phyloP scores from a whole-genome alignment of 306 rosid genomes.

The Casuarina equisetifolia region DNA sequence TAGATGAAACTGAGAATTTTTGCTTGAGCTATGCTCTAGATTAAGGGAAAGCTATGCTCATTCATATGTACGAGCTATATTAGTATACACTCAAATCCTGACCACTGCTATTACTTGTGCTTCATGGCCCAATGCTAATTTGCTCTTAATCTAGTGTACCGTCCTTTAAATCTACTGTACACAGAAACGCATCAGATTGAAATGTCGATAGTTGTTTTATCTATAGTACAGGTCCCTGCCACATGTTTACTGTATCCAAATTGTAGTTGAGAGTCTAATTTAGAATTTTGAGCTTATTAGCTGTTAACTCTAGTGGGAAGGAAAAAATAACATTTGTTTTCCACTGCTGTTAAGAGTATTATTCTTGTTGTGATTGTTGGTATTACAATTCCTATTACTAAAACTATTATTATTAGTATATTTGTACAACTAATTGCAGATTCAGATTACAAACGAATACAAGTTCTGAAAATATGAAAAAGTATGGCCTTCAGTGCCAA shows the following conservation, averaged over 20 bases:
- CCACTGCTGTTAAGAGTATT: background rate
- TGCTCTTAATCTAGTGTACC: background rate
- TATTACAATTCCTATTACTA: too few species aligned
- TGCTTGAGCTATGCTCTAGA: background rate
- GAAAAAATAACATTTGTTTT: background rate
- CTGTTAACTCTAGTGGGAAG: background rate
- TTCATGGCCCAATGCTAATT: constrained; percentile 1
- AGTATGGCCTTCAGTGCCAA: background rate
- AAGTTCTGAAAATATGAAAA: background rate
- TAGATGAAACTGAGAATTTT: background rate
- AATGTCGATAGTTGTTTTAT: background rate
- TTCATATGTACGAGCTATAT: background rate
- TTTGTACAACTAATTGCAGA: background rate
- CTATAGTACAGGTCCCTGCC: background rate
- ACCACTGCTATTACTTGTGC: background rate
- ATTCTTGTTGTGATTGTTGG: too few species aligned
- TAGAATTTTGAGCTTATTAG: background rate
- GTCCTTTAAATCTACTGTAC: background rate
- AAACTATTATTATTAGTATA: too few species aligned
- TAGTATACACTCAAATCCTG: background rate
- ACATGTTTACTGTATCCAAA: background rate
- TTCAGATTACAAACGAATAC: background rate
- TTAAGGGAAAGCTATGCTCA: background rate
- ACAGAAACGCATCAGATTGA: background rate
- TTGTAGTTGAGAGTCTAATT: background rate